Evolutionary conservation across 2,329 filamentous ascomycete species (phyloP), one percentile per base, ranked within the genome.

Genomic region (Thelonectria rubi): DNA sequence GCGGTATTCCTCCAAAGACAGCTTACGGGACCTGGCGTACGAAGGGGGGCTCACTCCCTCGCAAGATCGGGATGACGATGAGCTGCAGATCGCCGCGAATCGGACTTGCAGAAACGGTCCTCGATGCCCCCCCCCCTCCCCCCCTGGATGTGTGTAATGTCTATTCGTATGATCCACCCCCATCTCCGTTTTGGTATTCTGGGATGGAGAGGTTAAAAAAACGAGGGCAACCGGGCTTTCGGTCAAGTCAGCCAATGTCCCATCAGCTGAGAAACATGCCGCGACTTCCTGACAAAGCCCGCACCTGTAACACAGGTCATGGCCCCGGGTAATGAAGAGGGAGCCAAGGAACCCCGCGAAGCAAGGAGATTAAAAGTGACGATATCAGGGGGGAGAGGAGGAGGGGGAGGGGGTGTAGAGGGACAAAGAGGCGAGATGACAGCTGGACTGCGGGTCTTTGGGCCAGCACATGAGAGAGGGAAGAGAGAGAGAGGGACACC

Each of bases 401-500:
- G 9, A 17, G n/a, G 42, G 21, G 30, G 37, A 50, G n/a, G 30
- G 34, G 32, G 32, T 34, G 30, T 24, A 55, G 48, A 60, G 65
- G 66, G 64, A 53, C 42, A 61, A 32, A 17, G 24, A 18, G 34
- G 57, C 57, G 65, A 67, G 62, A 56, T 71, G 69, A 71, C 69
- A 71, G 69, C 67, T 67, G 58, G 55, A 4, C 52, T 55, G 48
- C 34, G 52, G 58, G 63, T 49, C 47, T 20, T 49, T 55, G 51
- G 24, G 50, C 60, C 57, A 62, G 55, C 63, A 53, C 60, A 64
- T 69, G 54, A 60, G 62, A 52, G 59, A 62, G 61, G 58, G 60
- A 64, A 53, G 72, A 14, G 11, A 34, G 5, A 34, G 32, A 34
- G 66, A 69, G n/a, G n/a, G n/a, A n/a, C n/a, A n/a, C n/a, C n/a